Evolutionary conservation across 2,329 filamentous ascomycete genomes (phyloP).

Genomic region (Verticillium dahliae): DNA sequence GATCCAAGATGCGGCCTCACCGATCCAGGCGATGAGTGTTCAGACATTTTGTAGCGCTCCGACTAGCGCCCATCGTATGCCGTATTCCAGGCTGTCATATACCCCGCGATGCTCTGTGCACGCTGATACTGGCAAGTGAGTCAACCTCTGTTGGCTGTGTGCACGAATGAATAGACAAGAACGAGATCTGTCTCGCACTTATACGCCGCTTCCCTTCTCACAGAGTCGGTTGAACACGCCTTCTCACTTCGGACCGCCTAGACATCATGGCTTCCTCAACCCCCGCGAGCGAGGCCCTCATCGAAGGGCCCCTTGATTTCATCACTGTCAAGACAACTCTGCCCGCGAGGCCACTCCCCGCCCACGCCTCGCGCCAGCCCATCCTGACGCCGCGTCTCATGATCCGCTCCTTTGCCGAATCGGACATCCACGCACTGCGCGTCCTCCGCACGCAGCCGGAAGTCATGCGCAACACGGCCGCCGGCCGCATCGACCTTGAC

Average conservation of each 20-base stretch:
- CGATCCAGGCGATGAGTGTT: no score
- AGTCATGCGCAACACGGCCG: slow-evolving; percentile 54
- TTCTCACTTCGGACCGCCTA: not conserved
- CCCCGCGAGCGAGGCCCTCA: not conserved
- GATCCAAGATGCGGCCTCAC: no score
- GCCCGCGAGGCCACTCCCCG: slow-evolving; percentile 34
- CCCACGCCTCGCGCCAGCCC: slow-evolving; percentile 26
- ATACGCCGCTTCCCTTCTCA: not conserved
- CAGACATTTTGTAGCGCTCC: not conserved
- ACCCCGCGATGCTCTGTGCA: not conserved
- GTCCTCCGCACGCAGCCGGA: slow-evolving; percentile 50
- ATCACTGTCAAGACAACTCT: slow-evolving; percentile 41
- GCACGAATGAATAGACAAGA: not conserved
- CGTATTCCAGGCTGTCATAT: not conserved
- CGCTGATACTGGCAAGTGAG: not conserved
- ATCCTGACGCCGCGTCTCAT: slow-evolving; percentile 48
- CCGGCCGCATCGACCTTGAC: slow-evolving; percentile 34
- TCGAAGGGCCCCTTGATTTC: slow-evolving; percentile 12
- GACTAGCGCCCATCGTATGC: not conserved
- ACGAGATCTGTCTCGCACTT: not conserved
- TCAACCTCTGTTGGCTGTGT: not conserved
- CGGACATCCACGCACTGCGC: slow-evolving; percentile 44
- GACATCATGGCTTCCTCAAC: not conserved
- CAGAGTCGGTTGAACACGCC: not conserved
- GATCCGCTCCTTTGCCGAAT: slow-evolving; percentile 40